Conservation (phyloP, 768 basidiomycete species). For the Termitomyces sp. region DNA sequence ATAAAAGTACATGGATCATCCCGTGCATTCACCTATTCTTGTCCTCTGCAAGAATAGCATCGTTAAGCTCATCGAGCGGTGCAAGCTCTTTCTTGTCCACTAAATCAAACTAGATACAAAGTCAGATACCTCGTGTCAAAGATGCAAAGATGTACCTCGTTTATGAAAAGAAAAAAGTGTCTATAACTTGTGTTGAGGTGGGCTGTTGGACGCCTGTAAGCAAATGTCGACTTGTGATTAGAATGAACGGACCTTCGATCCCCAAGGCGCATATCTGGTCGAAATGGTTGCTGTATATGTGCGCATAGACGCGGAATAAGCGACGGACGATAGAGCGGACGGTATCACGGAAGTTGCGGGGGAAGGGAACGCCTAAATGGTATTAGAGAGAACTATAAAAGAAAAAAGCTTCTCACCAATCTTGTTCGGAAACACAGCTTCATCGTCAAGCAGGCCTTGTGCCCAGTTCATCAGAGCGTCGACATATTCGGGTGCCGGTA, state of each 20-base stretch:
- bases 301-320: slow-evolving; percentile 95
- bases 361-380: slow-evolving; percentile 77
- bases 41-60: slow-evolving; percentile 68
- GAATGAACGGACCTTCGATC: slow-evolving; percentile 73
- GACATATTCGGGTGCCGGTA: slow-evolving; percentile 94
- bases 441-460: slow-evolving; percentile 88
- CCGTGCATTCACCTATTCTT: slow-evolving; percentile 28
- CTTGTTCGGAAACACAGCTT: slow-evolving; percentile 87
- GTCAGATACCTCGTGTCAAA: not conserved
- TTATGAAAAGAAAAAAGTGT: slow-evolving; percentile 95
- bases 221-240: not conserved
- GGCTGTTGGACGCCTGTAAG: slow-evolving; percentile 39
- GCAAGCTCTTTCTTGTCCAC: slow-evolving; percentile 97
- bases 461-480: slow-evolving; percentile 99
- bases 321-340: slow-evolving; percentile 89
- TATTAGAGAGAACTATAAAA: not conserved
- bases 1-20: slow-evolving; percentile 2
- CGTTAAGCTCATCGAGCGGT: slow-evolving; percentile 92
- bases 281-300: slow-evolving; percentile 98
- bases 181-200: slow-evolving; percentile 98
- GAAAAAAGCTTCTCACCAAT: slow-evolving; percentile 55
- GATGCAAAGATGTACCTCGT: slow-evolving; percentile 59
- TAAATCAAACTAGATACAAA: slow-evolving; percentile 64
- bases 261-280: slow-evolving; percentile 98
- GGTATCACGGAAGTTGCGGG: slow-evolving; percentile 83